A percentile compares a stretch with the other conserved stretches of the same genome.
These are phyloP conservation scores for Mycena leptocephala DNA, from an alignment of 768 basidiomycete species.

Conservation along the genomic window DNA sequence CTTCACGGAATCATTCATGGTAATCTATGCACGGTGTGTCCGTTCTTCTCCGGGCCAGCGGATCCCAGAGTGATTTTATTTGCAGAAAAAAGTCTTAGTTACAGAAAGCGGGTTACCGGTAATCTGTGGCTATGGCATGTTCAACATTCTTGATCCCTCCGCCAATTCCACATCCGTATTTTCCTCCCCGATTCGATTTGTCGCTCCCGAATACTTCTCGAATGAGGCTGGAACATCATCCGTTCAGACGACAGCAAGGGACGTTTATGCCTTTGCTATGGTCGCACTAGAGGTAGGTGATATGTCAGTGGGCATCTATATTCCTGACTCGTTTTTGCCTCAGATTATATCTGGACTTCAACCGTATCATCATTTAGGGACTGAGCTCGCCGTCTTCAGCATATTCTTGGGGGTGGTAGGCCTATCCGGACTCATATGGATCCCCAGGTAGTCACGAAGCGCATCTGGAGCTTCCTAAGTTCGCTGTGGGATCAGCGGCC, in stretches of 20 bases:
- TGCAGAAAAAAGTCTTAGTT: constrained; percentile 31
- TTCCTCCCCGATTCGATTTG: constrained; percentile 17
- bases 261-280: constrained; percentile 36
- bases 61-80: not conserved
- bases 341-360: constrained; percentile 28
- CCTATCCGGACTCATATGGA: constrained; percentile 1
- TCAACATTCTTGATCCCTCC: not conserved
- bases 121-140: constrained; percentile 28
- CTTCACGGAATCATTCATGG: constrained; percentile 33
- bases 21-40: constrained; percentile 32
- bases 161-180: constrained; percentile 16
- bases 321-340: not conserved
- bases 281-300: constrained; percentile 27
- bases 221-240: not conserved
- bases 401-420: constrained; percentile 18
- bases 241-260: constrained; percentile 6
- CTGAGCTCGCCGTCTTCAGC: constrained; percentile 20
- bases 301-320: not conserved
- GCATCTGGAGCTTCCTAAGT: constrained; percentile 13
- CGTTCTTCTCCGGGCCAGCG: too few species aligned
- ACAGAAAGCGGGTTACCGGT: not conserved
- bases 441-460: not conserved
- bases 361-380: constrained; percentile 22
- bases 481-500: constrained; percentile 13
- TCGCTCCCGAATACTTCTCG: constrained; percentile 27